Evolutionary conservation across 1,284 basidiomycete genomes (phyloP), one percentile per base, ranked within the genome.

Genomic region (Pseudozyma pruni): DNA sequence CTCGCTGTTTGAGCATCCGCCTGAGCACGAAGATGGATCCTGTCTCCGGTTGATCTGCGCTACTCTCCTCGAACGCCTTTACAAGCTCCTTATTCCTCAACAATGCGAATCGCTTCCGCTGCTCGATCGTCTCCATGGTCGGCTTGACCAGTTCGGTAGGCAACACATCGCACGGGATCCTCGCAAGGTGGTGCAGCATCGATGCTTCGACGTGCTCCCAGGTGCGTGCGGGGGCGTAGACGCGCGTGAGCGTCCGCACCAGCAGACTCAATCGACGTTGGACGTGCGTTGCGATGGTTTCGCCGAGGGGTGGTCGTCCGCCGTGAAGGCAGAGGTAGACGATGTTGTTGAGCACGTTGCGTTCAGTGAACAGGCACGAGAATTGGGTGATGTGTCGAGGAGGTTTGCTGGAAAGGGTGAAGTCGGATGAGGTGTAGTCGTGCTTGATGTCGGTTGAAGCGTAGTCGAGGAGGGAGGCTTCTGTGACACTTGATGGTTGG

Each of bases 21-120:
- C 63, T 5, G n/a, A 67, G 40, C 2, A 67, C 49, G 27, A 55
- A 55, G 39, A 67, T 55, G 14, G 63, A 52, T 2, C 56, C 63
- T 10, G 56, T 55, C 32, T 67, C 63, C 17, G n/a, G 34, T 1
- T 35, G n/a, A 16, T 46, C 37, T 19, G 14, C 31, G 29, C n/a
- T n/a, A n/a, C n/a, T 44, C 14, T 37, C 34, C 1, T 31, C n/a
- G 25, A 27, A 32, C 1, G 23, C 40, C 31, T 42, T 20, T 1
- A 27, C n/a, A 1, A 63, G 31, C 1, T 45, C 37, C 5, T 11
- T 17, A 16, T 49, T 54, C 7, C 62, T 9, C 31, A 53, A 11
- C 19, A 52, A 29, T 13, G 63, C 63, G 1, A 19, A 5, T 1
- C 32, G 29, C 23, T 67, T 67, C 3, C 29, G 20, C 11, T 31